These are phyloP conservation scores for Beauveria pseudobassiana DNA, from an alignment of 2,329 filamentous ascomycete species.

Conservation along the genomic window DNA sequence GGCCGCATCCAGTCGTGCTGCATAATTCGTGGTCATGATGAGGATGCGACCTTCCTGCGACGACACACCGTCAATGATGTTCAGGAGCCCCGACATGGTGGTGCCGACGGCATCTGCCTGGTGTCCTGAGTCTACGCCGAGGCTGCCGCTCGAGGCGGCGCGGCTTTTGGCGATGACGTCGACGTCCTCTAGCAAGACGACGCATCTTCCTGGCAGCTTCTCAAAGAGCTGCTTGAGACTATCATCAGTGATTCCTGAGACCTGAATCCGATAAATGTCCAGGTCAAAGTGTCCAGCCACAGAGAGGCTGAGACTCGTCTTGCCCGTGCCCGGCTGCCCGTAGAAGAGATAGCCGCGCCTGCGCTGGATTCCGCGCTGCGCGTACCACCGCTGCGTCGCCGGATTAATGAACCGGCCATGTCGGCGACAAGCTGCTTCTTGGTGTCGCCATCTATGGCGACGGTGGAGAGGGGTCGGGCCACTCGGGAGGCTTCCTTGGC, in stretches of 20 bases:
- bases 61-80: conserved; percentile 61
- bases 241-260: conserved; percentile 44
- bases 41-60: conserved; percentile 60
- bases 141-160: background rate
- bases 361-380: conserved; percentile 23
- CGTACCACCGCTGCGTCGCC: background rate
- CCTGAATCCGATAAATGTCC: conserved; percentile 41
- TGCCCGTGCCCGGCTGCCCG: conserved; percentile 55
- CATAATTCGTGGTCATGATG: conserved; percentile 65
- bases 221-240: conserved; percentile 43
- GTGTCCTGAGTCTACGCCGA: background rate
- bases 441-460: background rate
- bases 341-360: conserved; percentile 54
- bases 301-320: conserved; percentile 48
- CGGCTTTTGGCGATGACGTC: conserved; percentile 29
- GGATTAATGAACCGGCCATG: background rate
- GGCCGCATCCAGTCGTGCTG: conserved; percentile 53
- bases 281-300: conserved; percentile 43
- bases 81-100: conserved; percentile 56
- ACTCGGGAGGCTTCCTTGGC: background rate
- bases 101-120: background rate
- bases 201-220: conserved; percentile 43
- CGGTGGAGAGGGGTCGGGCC: background rate
- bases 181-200: conserved; percentile 48
- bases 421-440: background rate